These are phyloP conservation scores for Fusarium praegraminearum DNA, from an alignment of 2,329 filamentous ascomycete genomes.

Conservation along the genomic window DNA sequence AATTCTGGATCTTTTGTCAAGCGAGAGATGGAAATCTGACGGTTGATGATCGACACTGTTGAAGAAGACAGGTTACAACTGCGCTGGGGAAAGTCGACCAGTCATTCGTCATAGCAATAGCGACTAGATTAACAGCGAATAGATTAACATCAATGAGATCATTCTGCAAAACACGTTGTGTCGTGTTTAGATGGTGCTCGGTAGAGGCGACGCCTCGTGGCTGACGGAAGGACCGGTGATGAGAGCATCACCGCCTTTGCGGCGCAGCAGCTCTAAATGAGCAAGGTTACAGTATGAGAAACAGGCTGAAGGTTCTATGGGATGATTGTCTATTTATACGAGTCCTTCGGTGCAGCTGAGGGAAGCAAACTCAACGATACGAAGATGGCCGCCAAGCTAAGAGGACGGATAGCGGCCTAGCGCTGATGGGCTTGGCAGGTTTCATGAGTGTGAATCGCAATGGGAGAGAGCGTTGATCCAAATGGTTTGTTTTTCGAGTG, in stretches of 20 bases:
- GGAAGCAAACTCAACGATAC: background rate
- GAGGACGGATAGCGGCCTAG: slow-evolving; percentile 18
- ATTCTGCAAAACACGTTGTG: background rate
- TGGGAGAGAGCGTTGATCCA: slow-evolving; percentile 9
- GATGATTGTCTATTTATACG: background rate
- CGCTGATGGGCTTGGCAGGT: slow-evolving; percentile 32
- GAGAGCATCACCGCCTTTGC: background rate
- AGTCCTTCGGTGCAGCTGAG: background rate
- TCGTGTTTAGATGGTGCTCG: slow-evolving; percentile 1
- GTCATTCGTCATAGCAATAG: background rate
- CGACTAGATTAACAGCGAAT: background rate
- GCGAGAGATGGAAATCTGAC: background rate
- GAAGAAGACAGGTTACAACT: background rate
- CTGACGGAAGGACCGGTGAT: slow-evolving; percentile 18
- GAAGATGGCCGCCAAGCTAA: slow-evolving; percentile 18
- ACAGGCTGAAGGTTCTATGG: background rate
- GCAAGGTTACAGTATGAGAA: background rate
- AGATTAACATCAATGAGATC: background rate
- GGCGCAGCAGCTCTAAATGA: background rate
- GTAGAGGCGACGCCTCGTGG: slow-evolving; percentile 1
- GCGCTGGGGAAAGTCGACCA: no score
- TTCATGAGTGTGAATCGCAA: slow-evolving; percentile 24
- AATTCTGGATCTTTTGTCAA: slow-evolving; percentile 16
- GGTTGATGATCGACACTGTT: background rate
- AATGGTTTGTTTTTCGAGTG: background rate